phyloP scores from a whole-genome alignment of 2,329 filamentous ascomycete genomes.

The Clarireedia homoeocarpa region DNA sequence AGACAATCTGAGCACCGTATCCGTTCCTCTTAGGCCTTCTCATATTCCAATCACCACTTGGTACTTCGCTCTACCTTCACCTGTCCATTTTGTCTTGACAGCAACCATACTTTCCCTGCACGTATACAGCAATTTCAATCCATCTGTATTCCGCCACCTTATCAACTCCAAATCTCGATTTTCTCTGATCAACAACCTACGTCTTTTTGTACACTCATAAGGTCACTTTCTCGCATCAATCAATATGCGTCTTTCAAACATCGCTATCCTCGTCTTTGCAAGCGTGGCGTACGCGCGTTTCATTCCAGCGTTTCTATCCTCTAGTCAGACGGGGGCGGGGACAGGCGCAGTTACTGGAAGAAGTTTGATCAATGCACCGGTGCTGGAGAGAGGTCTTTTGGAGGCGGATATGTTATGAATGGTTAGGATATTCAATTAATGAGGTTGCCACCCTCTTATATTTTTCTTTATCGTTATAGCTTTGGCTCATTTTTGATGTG shows the following conservation, averaged over 20 bases:
- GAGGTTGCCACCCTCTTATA: too few species aligned
- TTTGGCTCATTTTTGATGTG: too few species aligned
- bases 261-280: conserved; percentile 7
- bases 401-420: neutral
- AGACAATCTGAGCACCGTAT: neutral
- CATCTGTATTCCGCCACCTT: too few species aligned
- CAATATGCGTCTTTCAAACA: conserved; percentile 9
- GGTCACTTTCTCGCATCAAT: neutral
- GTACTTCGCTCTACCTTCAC: too few species aligned
- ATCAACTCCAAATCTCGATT: neutral
- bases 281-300: conserved; percentile 8
- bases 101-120: too few species aligned
- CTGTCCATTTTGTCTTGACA: too few species aligned
- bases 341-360: neutral
- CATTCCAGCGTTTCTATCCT: conserved; percentile 11
- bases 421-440: too few species aligned
- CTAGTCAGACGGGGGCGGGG: neutral
- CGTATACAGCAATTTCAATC: too few species aligned
- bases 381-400: neutral
- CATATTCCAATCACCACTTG: too few species aligned
- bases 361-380: neutral
- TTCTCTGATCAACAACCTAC: too few species aligned
- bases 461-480: too few species aligned
- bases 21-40: neutral
- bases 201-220: too few species aligned